Evolutionary conservation across 2,329 filamentous ascomycete species (phyloP).

Genomic region (Myriangium duriaei): DNA sequence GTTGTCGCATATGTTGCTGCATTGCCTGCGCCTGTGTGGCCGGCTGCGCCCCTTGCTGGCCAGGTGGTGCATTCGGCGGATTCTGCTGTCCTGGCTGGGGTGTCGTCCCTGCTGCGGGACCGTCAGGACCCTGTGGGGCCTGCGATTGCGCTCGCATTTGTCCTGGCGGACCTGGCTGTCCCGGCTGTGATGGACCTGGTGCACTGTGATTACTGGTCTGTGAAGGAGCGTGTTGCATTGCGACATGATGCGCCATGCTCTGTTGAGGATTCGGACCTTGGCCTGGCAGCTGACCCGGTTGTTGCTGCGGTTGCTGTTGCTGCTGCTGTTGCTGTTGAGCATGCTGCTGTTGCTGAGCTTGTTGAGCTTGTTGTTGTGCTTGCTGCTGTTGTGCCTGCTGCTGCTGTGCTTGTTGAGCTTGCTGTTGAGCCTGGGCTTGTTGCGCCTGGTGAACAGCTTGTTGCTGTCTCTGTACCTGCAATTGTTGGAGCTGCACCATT

Average conservation of each 20-base stretch:
- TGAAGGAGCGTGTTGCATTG: slow-evolving; percentile 36
- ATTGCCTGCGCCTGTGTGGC: slow-evolving; percentile 18
- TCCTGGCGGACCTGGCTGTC: slow-evolving; percentile 22
- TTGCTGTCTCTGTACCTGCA: slow-evolving; percentile 23
- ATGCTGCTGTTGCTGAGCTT: slow-evolving; percentile 12
- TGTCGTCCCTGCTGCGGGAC: slow-evolving; percentile 8
- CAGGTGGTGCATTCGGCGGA: slow-evolving; percentile 15
- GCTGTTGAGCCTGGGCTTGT: slow-evolving; percentile 26
- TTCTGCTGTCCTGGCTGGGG: slow-evolving; percentile 16
- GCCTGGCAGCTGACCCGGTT: slow-evolving; percentile 27
- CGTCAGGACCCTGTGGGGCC: slow-evolving; percentile 14
- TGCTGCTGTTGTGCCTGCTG: slow-evolving; percentile 12
- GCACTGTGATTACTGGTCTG: slow-evolving; percentile 38
- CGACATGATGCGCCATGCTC: slow-evolving; percentile 28
- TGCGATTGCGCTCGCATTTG: slow-evolving; percentile 30
- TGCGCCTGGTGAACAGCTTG: slow-evolving; percentile 21
- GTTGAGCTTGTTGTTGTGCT: slow-evolving; percentile 14
- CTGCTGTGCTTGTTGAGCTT: slow-evolving; percentile 18
- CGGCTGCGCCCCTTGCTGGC: slow-evolving; percentile 21
- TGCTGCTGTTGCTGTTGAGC: slow-evolving; percentile 15
- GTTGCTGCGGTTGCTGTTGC: slow-evolving; percentile 15
- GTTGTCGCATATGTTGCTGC: slow-evolving; percentile 23
- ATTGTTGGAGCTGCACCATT: slow-evolving; percentile 18
- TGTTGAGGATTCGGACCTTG: slow-evolving; percentile 22
- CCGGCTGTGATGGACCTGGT: slow-evolving; percentile 26